Evolutionary conservation across 495 filamentous ascomycete genomes (phyloP).

Genomic region (Jackrogersella minutella): DNA sequence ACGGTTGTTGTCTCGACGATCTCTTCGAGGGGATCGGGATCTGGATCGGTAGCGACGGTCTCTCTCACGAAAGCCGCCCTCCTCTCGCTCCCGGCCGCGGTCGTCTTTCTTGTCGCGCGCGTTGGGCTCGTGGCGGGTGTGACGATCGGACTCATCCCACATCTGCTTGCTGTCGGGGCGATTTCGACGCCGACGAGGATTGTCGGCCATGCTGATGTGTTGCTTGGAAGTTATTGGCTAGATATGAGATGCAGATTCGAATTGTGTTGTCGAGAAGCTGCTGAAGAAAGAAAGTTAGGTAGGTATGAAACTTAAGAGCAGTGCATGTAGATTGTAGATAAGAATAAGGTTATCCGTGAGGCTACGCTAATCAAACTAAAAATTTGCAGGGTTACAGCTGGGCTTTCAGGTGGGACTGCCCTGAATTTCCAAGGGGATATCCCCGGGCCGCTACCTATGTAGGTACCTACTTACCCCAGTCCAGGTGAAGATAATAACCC

Average conservation of each 20-base stretch:
- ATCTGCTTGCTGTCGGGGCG: slow-evolving; percentile 55
- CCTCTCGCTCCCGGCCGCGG: slow-evolving; percentile 42
- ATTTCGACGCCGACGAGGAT: slow-evolving; percentile 41
- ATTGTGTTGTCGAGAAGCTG: neutral
- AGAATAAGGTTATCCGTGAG: slow-evolving; percentile 25
- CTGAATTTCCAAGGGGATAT: no score
- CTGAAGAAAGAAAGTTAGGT: neutral
- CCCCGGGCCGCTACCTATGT: no score
- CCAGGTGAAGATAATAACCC: no score
- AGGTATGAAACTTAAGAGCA: neutral
- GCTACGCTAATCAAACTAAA: slow-evolving; percentile 6
- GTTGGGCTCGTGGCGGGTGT: slow-evolving; percentile 36
- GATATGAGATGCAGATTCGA: neutral
- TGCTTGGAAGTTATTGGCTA: neutral
- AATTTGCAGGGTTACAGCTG: neutral
- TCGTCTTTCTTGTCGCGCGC: slow-evolving; percentile 47
- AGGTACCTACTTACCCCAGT: no score
- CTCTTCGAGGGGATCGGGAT: slow-evolving; percentile 48
- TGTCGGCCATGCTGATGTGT: slow-evolving; percentile 35
- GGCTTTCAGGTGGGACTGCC: slow-evolving; percentile 20
- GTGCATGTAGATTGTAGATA: neutral
- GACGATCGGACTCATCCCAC: slow-evolving; percentile 54
- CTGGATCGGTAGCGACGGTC: slow-evolving; percentile 49
- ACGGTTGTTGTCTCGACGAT: slow-evolving; percentile 48
- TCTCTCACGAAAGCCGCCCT: slow-evolving; percentile 40